phyloP scores from a whole-genome alignment of 805 yeast species.

The Pichia phayaonensis region DNA sequence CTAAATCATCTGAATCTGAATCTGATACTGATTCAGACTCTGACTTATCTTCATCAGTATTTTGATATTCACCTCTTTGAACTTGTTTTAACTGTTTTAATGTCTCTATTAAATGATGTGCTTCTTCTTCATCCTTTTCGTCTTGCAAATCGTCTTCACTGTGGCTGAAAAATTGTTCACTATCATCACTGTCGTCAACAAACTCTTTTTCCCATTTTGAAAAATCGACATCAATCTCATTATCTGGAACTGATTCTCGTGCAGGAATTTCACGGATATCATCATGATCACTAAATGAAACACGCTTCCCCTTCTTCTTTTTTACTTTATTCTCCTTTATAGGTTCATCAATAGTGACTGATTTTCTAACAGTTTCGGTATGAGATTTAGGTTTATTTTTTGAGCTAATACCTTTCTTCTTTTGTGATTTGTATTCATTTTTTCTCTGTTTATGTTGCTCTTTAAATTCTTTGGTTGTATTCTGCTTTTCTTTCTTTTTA shows the following conservation, averaged over 20 bases:
- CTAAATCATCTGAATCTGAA: conserved; percentile 1
- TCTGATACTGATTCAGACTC: conserved; percentile 23
- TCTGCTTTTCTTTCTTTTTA: conserved; percentile 26
- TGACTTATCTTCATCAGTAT: conserved; percentile 5
- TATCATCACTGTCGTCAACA: conserved; percentile 8
- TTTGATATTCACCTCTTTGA: conserved; percentile 9
- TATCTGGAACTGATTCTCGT: conserved; percentile 2
- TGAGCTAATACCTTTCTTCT: background rate
- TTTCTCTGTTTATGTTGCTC: background rate
- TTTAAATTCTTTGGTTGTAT: conserved; percentile 1
- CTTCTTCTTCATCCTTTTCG: conserved; percentile 12
- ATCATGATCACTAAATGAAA: conserved; percentile 15
- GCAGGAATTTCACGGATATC: conserved; percentile 13
- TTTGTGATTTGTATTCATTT: background rate
- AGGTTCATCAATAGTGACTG: background rate
- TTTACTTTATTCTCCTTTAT: conserved; percentile 1
- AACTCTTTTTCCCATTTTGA: conserved; percentile 10
- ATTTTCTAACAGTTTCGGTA: background rate
- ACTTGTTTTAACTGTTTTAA: conserved; percentile 13
- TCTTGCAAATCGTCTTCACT: conserved; percentile 12
- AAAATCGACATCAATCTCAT: conserved; percentile 7
- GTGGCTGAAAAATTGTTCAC: conserved; percentile 5
- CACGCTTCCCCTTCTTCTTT: conserved; percentile 11
- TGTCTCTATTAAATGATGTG: conserved; percentile 8
- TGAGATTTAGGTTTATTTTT: background rate